Evolutionary conservation across 1,284 basidiomycete species (phyloP).

Genomic region (Pseudozyma sp.): DNA sequence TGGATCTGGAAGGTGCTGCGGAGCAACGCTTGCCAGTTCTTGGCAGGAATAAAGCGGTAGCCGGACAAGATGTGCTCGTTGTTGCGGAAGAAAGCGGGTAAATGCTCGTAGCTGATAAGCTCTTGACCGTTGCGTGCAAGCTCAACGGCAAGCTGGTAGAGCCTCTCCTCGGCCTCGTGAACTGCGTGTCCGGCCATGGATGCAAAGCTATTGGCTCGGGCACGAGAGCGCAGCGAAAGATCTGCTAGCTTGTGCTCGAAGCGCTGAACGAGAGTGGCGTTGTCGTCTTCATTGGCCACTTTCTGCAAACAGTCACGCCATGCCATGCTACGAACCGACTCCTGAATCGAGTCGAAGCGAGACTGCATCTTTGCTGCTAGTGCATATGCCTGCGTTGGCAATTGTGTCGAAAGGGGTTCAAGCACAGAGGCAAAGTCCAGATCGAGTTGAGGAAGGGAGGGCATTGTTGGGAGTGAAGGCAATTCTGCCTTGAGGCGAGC

Average conservation of each 20-base stretch:
- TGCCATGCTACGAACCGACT: slow-evolving; percentile 51
- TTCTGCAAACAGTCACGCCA: slow-evolving; percentile 47
- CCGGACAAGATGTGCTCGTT: slow-evolving; percentile 67
- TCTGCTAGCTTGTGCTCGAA: slow-evolving; percentile 44
- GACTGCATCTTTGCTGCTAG: slow-evolving; percentile 52
- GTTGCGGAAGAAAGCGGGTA: slow-evolving; percentile 66
- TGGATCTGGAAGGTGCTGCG: slow-evolving; percentile 65
- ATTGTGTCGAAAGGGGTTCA: slow-evolving; percentile 37
- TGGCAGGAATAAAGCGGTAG: slow-evolving; percentile 67
- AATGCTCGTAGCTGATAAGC: slow-evolving; percentile 60
- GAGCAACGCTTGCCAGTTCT: slow-evolving; percentile 57
- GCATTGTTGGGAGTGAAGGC: slow-evolving; percentile 35
- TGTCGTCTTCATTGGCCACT: slow-evolving; percentile 9
- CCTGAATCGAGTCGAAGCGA: slow-evolving; percentile 52
- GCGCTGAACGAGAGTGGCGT: slow-evolving; percentile 20
- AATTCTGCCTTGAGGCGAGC: slow-evolving; percentile 29
- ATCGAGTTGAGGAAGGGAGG: slow-evolving; percentile 39
- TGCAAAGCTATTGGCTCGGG: slow-evolving; percentile 46
- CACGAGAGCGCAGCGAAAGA: slow-evolving; percentile 31
- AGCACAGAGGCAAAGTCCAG: slow-evolving; percentile 48
- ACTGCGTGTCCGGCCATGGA: slow-evolving; percentile 48
- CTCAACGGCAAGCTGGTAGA: slow-evolving; percentile 61
- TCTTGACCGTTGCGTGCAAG: slow-evolving; percentile 60
- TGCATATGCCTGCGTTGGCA: slow-evolving; percentile 38
- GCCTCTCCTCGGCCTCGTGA: slow-evolving; percentile 60